Percentiles rank a stretch among this genome's conserved stretches.
These are phyloP conservation scores for Cercospora sojina DNA, from an alignment of 2,329 filamentous ascomycete genomes.

Conservation along the genomic window DNA sequence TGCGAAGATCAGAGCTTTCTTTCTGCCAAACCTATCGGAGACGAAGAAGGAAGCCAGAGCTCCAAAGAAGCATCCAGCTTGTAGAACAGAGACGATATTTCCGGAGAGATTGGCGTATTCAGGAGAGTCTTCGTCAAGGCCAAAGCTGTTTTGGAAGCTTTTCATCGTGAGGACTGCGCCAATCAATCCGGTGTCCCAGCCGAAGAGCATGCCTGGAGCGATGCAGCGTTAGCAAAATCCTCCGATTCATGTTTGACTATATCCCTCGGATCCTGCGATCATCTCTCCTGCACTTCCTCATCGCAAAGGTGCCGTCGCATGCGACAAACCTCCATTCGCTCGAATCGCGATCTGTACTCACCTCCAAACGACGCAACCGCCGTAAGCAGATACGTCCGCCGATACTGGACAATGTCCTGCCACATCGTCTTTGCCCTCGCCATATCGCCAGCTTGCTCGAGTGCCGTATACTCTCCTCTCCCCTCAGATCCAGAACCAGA, in stretches of 20 bases:
- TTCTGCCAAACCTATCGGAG: conserved; percentile 45
- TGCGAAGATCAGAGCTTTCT: conserved; percentile 43
- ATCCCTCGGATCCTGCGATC: background rate
- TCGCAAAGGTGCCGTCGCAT: background rate
- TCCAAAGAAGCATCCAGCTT: conserved; percentile 49
- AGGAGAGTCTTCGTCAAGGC: conserved; percentile 36
- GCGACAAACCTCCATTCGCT: background rate
- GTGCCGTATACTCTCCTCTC: conserved; percentile 9
- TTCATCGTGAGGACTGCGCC: conserved; percentile 46
- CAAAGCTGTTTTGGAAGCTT: conserved; percentile 46
- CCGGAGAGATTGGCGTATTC: conserved; percentile 44
- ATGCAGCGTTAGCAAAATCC: background rate
- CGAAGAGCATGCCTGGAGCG: conserved; percentile 14
- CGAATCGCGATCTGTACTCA: background rate
- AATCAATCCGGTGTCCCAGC: conserved; percentile 35
- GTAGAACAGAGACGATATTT: conserved; percentile 47
- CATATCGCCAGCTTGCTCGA: conserved; percentile 9
- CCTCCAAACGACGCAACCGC: conserved; percentile 47
- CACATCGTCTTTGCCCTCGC: conserved; percentile 34
- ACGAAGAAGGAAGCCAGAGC: conserved; percentile 45
- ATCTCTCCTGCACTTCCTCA: background rate
- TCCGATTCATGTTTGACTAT: background rate
- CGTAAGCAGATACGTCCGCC: conserved; percentile 44
- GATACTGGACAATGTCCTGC: conserved; percentile 43
- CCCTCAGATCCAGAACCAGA: background rate